phyloP scores from a whole-genome alignment of 495 filamentous ascomycete genomes.

The Podospora tetraspora region DNA sequence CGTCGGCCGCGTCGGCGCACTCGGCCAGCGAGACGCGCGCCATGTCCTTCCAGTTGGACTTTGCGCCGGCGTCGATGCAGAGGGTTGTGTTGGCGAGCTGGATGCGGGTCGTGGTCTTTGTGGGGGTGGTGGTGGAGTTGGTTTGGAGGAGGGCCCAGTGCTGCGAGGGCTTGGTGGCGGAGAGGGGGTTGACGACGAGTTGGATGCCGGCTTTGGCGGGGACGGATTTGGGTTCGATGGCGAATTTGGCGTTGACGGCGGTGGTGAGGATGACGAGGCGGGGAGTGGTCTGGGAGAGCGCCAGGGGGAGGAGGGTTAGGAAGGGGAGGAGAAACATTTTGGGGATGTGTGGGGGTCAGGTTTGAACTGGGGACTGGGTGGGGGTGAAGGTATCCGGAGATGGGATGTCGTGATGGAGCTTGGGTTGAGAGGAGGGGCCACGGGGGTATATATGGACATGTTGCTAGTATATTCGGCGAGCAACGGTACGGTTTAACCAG shows the following conservation, averaged over 20 bases:
- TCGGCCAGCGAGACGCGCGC: constrained; percentile 38
- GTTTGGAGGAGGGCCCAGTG: constrained; percentile 43
- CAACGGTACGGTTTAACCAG: not conserved
- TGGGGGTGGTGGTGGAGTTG: not conserved
- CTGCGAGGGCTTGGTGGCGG: constrained; percentile 36
- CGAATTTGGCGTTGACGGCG: constrained; percentile 46
- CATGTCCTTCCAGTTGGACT: constrained; percentile 52
- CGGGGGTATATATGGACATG: not conserved
- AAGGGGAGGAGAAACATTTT: constrained; percentile 18
- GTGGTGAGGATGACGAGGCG: constrained; percentile 47
- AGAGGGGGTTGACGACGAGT: constrained; percentile 41
- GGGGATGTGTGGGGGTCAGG: not conserved
- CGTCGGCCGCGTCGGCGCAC: constrained; percentile 37
- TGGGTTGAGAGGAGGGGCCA: not conserved
- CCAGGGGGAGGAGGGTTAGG: constrained; percentile 33
- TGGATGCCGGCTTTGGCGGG: constrained; percentile 31
- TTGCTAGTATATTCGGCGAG: not conserved
- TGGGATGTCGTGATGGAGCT: not conserved
- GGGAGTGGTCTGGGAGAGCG: constrained; percentile 31
- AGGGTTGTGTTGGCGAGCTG: constrained; percentile 41
- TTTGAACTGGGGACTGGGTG: not conserved
- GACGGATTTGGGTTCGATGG: constrained; percentile 39
- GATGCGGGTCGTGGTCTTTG: constrained; percentile 31
- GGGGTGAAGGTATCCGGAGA: not conserved
- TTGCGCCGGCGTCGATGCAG: constrained; percentile 47